These are phyloP conservation scores for Solanum peruvianum DNA, from an alignment of 257 asterid species.

Conservation along the genomic window DNA sequence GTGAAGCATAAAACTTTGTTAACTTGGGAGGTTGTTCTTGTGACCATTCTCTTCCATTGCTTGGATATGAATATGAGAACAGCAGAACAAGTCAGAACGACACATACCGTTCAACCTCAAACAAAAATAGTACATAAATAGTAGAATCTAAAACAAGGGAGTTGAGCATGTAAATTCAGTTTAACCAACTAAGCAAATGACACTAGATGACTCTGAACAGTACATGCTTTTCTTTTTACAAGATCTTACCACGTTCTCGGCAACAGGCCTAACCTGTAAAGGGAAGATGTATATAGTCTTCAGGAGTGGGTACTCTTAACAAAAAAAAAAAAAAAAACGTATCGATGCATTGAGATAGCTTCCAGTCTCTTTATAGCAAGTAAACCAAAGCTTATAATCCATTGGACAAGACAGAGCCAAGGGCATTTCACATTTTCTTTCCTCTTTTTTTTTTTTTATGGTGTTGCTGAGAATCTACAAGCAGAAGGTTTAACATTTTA, in stretches of 20 bases:
- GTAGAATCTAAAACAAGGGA: neutral
- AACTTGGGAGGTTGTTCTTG: slow-evolving; percentile 83
- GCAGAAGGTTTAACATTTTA: neutral
- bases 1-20: slow-evolving; percentile 58
- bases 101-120: neutral
- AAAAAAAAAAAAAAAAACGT: neutral
- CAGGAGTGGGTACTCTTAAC: neutral
- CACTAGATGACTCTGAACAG: neutral
- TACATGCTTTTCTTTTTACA: slow-evolving; percentile 81
- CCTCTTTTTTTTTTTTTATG: slow-evolving; percentile 47
- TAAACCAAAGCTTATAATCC: neutral
- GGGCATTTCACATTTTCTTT: slow-evolving; percentile 29
- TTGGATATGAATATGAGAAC: slow-evolving; percentile 38
- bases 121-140: neutral
- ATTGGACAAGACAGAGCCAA: neutral
- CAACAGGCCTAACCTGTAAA: slow-evolving; percentile 68
- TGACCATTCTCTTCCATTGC: slow-evolving; percentile 95
- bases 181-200: neutral
- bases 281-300: neutral
- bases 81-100: neutral
- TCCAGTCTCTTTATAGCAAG: neutral
- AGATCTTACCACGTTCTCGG: slow-evolving; percentile 75
- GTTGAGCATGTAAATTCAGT: neutral
- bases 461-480: slow-evolving; percentile 77
- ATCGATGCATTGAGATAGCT: neutral